A percentile compares a stretch with the other conserved stretches of the same genome.
Evolutionary conservation across 495 filamentous ascomycete genomes (phyloP).

Genomic region (Alectoria sarmentosa): DNA sequence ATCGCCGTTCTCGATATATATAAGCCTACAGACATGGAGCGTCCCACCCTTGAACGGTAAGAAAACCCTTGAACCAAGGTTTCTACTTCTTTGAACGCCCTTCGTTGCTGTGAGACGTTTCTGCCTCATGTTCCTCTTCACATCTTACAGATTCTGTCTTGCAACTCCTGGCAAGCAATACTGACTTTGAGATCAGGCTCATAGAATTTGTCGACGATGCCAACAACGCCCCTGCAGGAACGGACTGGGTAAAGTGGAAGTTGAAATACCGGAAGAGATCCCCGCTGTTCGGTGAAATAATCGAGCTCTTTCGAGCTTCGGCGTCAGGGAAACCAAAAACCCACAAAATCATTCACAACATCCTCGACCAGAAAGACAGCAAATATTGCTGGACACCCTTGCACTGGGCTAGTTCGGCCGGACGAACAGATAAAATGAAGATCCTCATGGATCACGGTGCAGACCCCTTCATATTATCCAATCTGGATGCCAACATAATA

Average conservation of each 20-base stretch:
- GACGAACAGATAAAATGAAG: conserved; percentile 15
- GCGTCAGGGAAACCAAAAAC: conserved; percentile 16
- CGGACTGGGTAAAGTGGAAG: conserved; percentile 22
- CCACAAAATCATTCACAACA: conserved; percentile 19
- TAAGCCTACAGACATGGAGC: conserved; percentile 15
- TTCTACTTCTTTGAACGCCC: not conserved
- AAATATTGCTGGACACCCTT: conserved; percentile 22
- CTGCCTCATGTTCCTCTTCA: not conserved
- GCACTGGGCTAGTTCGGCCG: conserved; percentile 20
- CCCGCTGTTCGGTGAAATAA: conserved; percentile 11
- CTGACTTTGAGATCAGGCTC: conserved; percentile 11
- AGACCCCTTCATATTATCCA: conserved; percentile 19
- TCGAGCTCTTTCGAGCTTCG: conserved; percentile 18
- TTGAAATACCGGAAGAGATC: conserved; percentile 17
- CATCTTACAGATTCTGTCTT: not conserved
- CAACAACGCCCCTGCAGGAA: conserved; percentile 17
- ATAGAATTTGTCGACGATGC: conserved; percentile 14
- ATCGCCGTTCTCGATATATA: conserved; percentile 19
- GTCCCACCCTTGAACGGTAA: conserved; percentile 19
- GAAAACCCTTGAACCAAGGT: not conserved
- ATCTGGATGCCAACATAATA: conserved; percentile 18
- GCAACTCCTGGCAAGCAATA: not conserved
- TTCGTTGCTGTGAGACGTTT: not conserved
- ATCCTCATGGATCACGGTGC: conserved; percentile 17
- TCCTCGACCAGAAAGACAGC: conserved; percentile 17